phyloP scores from a whole-genome alignment of 768 basidiomycete genomes.

The Fistulinella prunicolor region DNA sequence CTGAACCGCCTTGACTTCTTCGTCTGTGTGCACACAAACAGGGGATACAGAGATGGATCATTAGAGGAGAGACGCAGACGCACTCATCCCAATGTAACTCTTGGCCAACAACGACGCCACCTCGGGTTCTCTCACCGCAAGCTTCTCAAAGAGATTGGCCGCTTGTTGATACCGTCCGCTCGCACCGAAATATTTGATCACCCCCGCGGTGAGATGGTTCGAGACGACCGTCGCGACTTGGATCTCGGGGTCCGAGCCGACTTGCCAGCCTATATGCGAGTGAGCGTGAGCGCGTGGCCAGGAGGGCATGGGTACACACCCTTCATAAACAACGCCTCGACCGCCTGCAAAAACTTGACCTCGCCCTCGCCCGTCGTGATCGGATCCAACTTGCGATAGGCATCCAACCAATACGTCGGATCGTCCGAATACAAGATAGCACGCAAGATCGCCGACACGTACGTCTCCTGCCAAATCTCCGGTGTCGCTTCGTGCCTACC shows the following conservation, averaged over 20 bases:
- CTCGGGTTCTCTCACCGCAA: slow-evolving; percentile 83
- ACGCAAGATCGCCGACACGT: slow-evolving; percentile 87
- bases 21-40: slow-evolving; percentile 52
- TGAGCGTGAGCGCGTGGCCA: background rate
- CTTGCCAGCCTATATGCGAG: slow-evolving; percentile 81
- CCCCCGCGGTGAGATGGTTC: slow-evolving; percentile 91
- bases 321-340: slow-evolving; percentile 85
- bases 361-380: slow-evolving; percentile 89
- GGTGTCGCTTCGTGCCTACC: slow-evolving; percentile 78
- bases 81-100: slow-evolving; percentile 97
- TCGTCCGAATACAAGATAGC: slow-evolving; percentile 97
- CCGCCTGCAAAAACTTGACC: slow-evolving; percentile 83
- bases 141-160: slow-evolving; percentile 92
- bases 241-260: slow-evolving; percentile 97
- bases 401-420: slow-evolving; percentile 84
- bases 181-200: slow-evolving; percentile 97
- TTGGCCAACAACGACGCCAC: slow-evolving; percentile 82
- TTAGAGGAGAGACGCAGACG: slow-evolving; percentile 30
- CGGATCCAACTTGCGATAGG: slow-evolving; percentile 94
- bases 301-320: slow-evolving; percentile 39
- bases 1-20: slow-evolving; percentile 97
- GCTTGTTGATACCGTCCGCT: slow-evolving; percentile 83
- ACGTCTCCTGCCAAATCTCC: slow-evolving; percentile 97
- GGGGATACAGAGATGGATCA: no score
- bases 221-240: slow-evolving; percentile 96